Evolutionary conservation across 768 basidiomycete species (phyloP), one percentile per base, ranked within the genome.

Genomic region (Serendipita vermifera): DNA sequence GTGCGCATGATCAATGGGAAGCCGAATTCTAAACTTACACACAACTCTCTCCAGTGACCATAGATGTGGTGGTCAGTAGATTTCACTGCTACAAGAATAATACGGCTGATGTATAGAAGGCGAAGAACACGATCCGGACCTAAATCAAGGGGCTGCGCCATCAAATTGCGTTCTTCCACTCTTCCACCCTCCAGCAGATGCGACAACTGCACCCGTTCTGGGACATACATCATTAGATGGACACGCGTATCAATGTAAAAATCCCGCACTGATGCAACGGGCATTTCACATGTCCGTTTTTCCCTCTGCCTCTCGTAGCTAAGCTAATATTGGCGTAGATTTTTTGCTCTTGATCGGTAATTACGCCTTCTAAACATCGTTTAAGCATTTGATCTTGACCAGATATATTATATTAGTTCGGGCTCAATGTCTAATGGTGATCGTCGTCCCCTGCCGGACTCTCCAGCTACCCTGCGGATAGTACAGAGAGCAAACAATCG

Each of bases 101-200:
- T 26, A n/a, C 15, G 38, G 11, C 13, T 62, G 2, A 59, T n/a
- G 0, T n/a, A 24, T 15, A 9, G 46, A 51, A 81, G 81, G 76
- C 11, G 66, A 73, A 0, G 78, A 82, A 60, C 81, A 82, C 56
- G 65, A 68, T 1, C 69, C 66, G 24, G 68, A 72, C 2, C 64
- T 65, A 1, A 64, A 66, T 6, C 66, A 64, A n/a, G 66, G 73
- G 5, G 72, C 73, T 0, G 70, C 73, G 58, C 77, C 78, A 4
- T 82, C 77, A 3, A 77, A 72, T 59, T 82, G 80, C 62, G 70
- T 68, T 3, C 63, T 80, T 2, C 76, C 80, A 0, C 67, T 77
- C 38, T 77, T 82, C 66, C 81, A 82, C 62, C 65, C 69, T 0
- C 67, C 70, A 0, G 60, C 63, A 55, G 63, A 67, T 9, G 59